A percentile compares a stretch with the other conserved stretches of the same genome.
Conservation (phyloP, 768 basidiomycete genomes). For the Daedaleopsis sinensis region DNA sequence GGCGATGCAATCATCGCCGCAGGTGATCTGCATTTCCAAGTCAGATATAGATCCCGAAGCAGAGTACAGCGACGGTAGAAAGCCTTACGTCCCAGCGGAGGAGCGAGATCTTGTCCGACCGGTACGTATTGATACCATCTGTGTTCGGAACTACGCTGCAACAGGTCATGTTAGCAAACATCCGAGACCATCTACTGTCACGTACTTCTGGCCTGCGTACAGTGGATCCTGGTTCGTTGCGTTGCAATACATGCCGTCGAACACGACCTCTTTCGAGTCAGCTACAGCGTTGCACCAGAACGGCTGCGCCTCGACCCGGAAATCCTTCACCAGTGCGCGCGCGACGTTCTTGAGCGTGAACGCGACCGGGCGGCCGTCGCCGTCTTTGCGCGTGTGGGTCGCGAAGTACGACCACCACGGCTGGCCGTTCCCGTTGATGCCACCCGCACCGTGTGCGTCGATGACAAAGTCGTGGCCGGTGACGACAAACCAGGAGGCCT, state of each 20-base stretch:
- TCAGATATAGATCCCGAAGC: neutral
- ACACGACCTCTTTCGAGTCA: conserved; percentile 49
- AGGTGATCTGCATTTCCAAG: conserved; percentile 40
- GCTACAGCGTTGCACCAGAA: conserved; percentile 66
- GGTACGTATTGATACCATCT: conserved; percentile 63
- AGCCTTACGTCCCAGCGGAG: conserved; percentile 55
- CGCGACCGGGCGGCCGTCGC: conserved; percentile 60
- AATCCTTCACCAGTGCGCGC: conserved; percentile 47
- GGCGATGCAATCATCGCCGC: conserved; percentile 63
- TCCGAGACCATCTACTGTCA: neutral
- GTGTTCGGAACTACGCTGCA: conserved; percentile 59
- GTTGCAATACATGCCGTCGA: conserved; percentile 63
- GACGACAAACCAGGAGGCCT: conserved; percentile 67
- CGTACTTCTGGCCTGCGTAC: conserved; percentile 52
- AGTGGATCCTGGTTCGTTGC: conserved; percentile 57
- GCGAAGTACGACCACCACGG: conserved; percentile 58
- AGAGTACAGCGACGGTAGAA: too few relatives aligned
- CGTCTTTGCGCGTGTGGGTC: conserved; percentile 48
- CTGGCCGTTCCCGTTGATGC: conserved; percentile 66
- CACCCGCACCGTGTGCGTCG: conserved; percentile 56
- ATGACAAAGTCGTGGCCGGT: conserved; percentile 58
- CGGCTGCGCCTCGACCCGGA: conserved; percentile 56
- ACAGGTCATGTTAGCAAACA: neutral
- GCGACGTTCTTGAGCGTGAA: conserved; percentile 51
- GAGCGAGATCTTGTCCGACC: conserved; percentile 49